Evolutionary conservation across 2,329 filamentous ascomycete species (phyloP).

Genomic region (Teratosphaeria epicoccoides): DNA sequence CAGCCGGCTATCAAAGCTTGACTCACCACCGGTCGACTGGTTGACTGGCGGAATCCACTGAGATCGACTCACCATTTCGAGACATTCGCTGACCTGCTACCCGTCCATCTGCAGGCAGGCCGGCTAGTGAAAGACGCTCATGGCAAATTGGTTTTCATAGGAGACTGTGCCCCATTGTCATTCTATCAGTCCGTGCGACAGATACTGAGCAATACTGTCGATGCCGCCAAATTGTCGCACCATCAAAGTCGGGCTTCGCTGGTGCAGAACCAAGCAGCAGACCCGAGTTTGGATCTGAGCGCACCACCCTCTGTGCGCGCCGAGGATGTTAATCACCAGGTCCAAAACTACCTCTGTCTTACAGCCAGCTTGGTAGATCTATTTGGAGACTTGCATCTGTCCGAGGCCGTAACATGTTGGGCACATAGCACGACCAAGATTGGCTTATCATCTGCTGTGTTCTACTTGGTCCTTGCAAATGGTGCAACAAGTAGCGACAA

Average conservation of each 20-base stretch:
- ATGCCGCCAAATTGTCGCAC: conserved; percentile 22
- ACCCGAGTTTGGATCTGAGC: background rate
- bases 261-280: background rate
- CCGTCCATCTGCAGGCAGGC: too few relatives aligned
- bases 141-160: conserved; percentile 45
- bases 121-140: conserved; percentile 29
- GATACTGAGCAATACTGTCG: conserved; percentile 37
- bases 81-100: too few relatives aligned
- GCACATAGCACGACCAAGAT: background rate
- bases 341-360: conserved; percentile 34
- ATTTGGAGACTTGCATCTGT: conserved; percentile 32
- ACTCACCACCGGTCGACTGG: too few relatives aligned
- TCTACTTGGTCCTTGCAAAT: conserved; percentile 42
- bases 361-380: conserved; percentile 40
- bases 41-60: too few relatives aligned
- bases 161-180: conserved; percentile 43
- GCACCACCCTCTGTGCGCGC: background rate
- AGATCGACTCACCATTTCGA: too few relatives aligned
- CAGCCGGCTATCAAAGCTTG: too few relatives aligned
- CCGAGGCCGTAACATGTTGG: conserved; percentile 22
- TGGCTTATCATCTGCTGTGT: conserved; percentile 22
- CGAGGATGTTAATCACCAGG: background rate
- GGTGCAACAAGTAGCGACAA: conserved; percentile 37
- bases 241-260: conserved; percentile 4
- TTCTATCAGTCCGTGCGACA: conserved; percentile 44